phyloP scores from a whole-genome alignment of 805 yeast species.

The Wickerhamomyces strasburgensis region DNA sequence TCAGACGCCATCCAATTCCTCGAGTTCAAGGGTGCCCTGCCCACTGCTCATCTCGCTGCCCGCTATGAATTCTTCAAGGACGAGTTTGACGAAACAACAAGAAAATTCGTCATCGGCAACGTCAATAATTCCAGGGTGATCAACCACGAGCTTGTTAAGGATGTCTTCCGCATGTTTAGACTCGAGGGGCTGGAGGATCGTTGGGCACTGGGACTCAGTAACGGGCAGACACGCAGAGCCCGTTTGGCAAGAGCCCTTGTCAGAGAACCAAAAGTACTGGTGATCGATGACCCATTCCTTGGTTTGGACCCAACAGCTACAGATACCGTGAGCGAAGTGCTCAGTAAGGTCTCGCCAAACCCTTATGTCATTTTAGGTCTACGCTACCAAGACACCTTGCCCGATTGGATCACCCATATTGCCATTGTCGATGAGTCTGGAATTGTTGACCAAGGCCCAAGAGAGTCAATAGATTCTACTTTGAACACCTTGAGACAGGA shows the following conservation, averaged over 20 bases:
- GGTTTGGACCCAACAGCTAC: constrained; percentile 84
- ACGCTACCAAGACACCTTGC: constrained; percentile 68
- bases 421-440: constrained; percentile 59
- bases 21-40: constrained; percentile 42
- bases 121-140: constrained; percentile 29
- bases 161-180: constrained; percentile 45
- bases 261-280: constrained; percentile 54
- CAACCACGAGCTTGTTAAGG: constrained; percentile 33
- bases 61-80: constrained; percentile 86
- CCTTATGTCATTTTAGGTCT: constrained; percentile 70
- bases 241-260: constrained; percentile 74
- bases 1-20: constrained; percentile 39
- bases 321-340: constrained; percentile 48
- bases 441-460: constrained; percentile 44
- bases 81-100: constrained; percentile 69
- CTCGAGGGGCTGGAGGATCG: constrained; percentile 55
- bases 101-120: constrained; percentile 51
- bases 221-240: constrained; percentile 92
- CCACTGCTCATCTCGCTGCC: constrained; percentile 76
- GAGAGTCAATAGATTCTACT: constrained; percentile 21
- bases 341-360: constrained; percentile 37
- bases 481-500: constrained; percentile 20
- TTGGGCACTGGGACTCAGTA: constrained; percentile 84
- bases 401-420: constrained; percentile 74
- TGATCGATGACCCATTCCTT: constrained; percentile 88